Base-by-base conservation (phyloP, 192 early-diverging fungal genomes). In the Podila clonocystis region DNA sequence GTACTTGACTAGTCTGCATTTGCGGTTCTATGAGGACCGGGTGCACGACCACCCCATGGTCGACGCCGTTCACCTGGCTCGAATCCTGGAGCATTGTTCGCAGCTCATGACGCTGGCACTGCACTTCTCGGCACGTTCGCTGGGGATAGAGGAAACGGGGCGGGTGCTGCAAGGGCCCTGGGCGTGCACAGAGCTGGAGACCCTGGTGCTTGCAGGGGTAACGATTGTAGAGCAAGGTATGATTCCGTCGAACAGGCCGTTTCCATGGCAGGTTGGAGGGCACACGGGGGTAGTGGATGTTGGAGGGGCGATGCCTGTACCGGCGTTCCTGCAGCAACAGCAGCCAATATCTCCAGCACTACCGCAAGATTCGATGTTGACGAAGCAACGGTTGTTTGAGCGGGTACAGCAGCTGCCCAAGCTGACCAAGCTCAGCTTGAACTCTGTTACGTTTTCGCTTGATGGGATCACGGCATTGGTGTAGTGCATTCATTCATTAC, bases 301-400 rank as follows among this genome's bases (percentile, higher is more conserved):
- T 20, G 52, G 52, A 5, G 52, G 52, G 2, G 52, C 52, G 41
- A 45, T 45, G 13, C 41, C 13, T 0, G 41, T 45, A 22, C 52
- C 5, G 2, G 58, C 24, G 41, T 58, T 17, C 31, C 45, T 58
- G 55, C 24, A 50, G 36, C 13, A 63, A 11, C 22, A 70, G 20
- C 36, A 31, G 9, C 33, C 17, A 26, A 19, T 26, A 12, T 1
- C 33, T 33, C 24, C 29, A 28, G 52, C 49, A 31, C 19, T 41
- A 58, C 28, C 62, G 29, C 22, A 15, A 15, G 28, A 61, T 22
- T 12, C 12, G 29, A 15, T 62, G 4, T 22, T 55, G 31, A 50
- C 69, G 11, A 71, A 62, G 49, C 75, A 67, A 15, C 58, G n/a
- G 38, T 29, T 78, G 34, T 72, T 78, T 63, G 65, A 78, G 19